phyloP scores from a whole-genome alignment of 2,329 filamentous ascomycete species.

The Fusarium sp. region DNA sequence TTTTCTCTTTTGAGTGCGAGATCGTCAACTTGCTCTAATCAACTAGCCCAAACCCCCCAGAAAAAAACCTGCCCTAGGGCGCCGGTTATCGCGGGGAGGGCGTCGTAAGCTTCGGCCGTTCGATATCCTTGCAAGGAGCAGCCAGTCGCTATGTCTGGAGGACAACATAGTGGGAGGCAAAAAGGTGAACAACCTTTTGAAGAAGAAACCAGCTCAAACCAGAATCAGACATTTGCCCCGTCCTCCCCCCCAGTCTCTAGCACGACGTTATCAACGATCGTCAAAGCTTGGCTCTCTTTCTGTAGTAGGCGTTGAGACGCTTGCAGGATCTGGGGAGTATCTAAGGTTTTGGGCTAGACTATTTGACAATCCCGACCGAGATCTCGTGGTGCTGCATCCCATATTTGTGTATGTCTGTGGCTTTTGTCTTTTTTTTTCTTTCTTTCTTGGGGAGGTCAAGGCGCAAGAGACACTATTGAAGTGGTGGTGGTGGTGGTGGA shows the following conservation, averaged over 20 bases:
- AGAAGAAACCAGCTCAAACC: conserved; percentile 10
- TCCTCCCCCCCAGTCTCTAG: conserved; percentile 2
- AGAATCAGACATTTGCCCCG: conserved; percentile 21
- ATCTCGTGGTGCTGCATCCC: conserved; percentile 23
- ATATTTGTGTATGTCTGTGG: not conserved
- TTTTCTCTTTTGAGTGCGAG: conserved; percentile 6
- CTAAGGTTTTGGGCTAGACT: conserved; percentile 32
- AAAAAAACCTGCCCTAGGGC: not conserved
- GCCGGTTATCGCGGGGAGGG: conserved; percentile 24
- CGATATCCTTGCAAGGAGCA: not conserved
- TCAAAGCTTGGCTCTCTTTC: conserved; percentile 9
- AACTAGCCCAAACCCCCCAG: conserved; percentile 19
- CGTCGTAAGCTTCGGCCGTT: conserved; percentile 20
- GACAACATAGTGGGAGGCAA: conserved; percentile 27
- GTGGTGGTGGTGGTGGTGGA: not conserved
- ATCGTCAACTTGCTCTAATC: conserved; percentile 9
- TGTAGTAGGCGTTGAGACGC: too few relatives aligned
- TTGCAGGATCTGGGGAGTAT: conserved; percentile 36
- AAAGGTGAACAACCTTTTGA: conserved; percentile 25
- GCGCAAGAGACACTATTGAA: conserved; percentile 2
- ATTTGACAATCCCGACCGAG: conserved; percentile 26
- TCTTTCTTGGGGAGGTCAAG: conserved; percentile 17
- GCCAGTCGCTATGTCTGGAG: not conserved
- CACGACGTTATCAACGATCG: conserved; percentile 26
- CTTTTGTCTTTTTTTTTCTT: not conserved